Percentiles rank a stretch among this genome's conserved stretches.
phyloP scores from a whole-genome alignment of 2,329 filamentous ascomycete genomes.

The Aspergillus ustus region DNA sequence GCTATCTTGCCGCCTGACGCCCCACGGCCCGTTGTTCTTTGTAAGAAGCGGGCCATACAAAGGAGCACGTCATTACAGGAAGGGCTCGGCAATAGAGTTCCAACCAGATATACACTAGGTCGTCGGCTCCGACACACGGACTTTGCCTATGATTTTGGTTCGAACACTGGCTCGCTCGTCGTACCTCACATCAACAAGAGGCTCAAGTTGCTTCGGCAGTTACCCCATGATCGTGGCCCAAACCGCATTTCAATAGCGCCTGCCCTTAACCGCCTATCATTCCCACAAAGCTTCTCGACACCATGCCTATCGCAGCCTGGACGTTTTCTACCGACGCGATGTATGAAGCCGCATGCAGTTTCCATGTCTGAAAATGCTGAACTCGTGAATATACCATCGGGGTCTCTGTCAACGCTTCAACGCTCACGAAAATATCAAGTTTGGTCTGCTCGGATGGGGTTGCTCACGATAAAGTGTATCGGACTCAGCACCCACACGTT shows the following conservation, averaged over 20 bases:
- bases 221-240: neutral
- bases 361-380: neutral
- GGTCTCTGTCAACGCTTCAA: neutral
- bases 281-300: slow-evolving; percentile 21
- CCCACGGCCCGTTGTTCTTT: neutral
- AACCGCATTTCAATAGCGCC: neutral
- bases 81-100: neutral
- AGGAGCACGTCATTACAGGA: neutral
- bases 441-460: slow-evolving; percentile 46
- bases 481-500: slow-evolving; percentile 25
- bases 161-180: neutral
- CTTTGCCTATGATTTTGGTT: neutral
- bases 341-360: neutral
- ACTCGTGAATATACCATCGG: neutral
- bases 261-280: neutral
- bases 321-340: neutral
- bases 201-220: neutral
- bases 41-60: neutral
- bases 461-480: slow-evolving; percentile 27
- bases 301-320: slow-evolving; percentile 20
- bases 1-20: slow-evolving; percentile 7
- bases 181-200: neutral
- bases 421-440: slow-evolving; percentile 35
- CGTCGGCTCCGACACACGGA: neutral
- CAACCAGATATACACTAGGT: neutral